Evolutionary conservation across 208 protist genomes (phyloP).

Genomic region (Acanthamoeba culbertsoni): DNA sequence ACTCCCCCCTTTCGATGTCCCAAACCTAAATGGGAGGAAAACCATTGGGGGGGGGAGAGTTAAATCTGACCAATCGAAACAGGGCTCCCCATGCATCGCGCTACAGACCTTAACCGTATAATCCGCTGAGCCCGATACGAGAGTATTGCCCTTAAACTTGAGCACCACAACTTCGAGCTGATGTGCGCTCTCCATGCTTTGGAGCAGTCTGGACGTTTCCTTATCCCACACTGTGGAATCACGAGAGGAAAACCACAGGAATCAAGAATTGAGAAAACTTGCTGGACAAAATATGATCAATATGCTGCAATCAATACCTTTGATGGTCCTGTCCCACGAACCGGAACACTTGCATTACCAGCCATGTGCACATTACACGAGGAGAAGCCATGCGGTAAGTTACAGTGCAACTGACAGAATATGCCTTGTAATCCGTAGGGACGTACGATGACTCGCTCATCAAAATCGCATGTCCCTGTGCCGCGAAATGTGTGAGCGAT

Average conservation of each 20-base stretch:
- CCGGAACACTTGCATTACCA: neutral
- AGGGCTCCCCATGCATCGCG: neutral
- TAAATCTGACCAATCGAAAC: neutral
- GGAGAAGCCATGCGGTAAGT: neutral
- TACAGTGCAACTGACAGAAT: neutral
- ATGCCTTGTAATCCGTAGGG: neutral
- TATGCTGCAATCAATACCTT: neutral
- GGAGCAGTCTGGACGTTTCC: neutral
- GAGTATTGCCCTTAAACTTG: constrained; percentile 16
- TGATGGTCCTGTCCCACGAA: constrained; percentile 52
- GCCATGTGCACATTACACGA: neutral
- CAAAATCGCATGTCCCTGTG: constrained; percentile 28
- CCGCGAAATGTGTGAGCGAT: neutral
- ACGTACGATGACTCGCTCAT: neutral
- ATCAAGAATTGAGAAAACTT: neutral
- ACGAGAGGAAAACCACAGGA: neutral
- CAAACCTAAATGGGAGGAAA: too few relatives aligned
- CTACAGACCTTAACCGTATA: neutral
- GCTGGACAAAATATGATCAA: neutral
- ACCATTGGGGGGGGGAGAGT: too few relatives aligned
- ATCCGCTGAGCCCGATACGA: constrained; percentile 7
- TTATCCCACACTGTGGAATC: neutral
- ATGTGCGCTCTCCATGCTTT: neutral
- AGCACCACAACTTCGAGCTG: neutral
- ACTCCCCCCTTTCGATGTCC: neutral